Base-by-base conservation (phyloP, 2,329 filamentous ascomycete genomes). In the Microdochium bolleyi region DNA sequence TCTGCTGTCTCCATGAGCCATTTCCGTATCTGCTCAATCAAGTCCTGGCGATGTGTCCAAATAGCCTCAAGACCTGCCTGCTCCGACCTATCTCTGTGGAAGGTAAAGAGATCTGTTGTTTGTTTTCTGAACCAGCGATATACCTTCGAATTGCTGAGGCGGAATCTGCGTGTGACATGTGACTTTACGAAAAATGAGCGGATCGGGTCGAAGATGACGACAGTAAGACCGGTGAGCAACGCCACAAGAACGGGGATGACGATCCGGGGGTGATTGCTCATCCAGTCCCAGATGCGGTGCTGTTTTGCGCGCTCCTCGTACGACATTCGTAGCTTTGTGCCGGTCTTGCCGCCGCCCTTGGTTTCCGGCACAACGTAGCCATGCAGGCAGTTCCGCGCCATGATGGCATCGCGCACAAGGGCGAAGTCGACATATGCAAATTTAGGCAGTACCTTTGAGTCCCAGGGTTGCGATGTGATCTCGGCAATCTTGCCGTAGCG, bases 331-430 rank as follows among this genome's bases (percentile, higher is more conserved):
- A 99, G 75, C 9, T 84, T 76, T 0, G 92, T 96, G 1, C 89
- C 88, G 24, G 73, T 73, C 60, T 87, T 87, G 3, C 89, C 90
- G 46, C 89, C 89, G 3, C 88, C 89, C 41, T 79, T 71, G 24
- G 81, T 74, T 60, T 90, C 85, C 0, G 76, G 67, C 1, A 96
- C 82, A 2, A 85, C 75, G 55, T 88, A 88, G 0, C 92, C 92
- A 66, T 99, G 94, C 71, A 96, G 78, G 63, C 92, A 97, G 62
- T 95, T 96, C 60, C 89, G 86, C 0, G 92, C 91, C 82, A 94
- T 90, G 52, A 95, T 87, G 7, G 91, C 87, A 62, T 88, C 86
- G 34, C 88, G 80, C 14, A 88, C 76, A 8, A 80, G 77, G 1
- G 82, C 76, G 61, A 94, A 97, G 62, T 91, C 88, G 22, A 97